Conservation (phyloP, 2,329 filamentous ascomycete species). For the Albifimbria verrucaria region DNA sequence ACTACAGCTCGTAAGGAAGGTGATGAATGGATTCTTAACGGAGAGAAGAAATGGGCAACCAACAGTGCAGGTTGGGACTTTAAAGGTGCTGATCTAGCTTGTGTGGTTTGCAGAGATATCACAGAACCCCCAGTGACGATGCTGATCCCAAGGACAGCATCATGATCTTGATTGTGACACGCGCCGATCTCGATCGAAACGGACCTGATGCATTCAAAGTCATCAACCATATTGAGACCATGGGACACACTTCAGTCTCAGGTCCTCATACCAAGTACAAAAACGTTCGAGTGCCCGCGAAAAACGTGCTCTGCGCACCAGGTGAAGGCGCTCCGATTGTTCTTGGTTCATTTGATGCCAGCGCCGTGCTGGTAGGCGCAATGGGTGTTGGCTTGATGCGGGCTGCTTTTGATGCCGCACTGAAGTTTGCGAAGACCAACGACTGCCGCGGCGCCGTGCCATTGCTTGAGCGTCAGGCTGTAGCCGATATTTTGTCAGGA, state of each 20-base stretch:
- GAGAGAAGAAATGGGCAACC: slow-evolving; percentile 56
- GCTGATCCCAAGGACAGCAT: slow-evolving; percentile 26
- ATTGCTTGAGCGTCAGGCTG: slow-evolving; percentile 45
- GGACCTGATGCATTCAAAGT: slow-evolving; percentile 39
- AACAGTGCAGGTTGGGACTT: slow-evolving; percentile 53
- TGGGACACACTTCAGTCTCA: slow-evolving; percentile 44
- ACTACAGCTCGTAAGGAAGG: slow-evolving; percentile 47
- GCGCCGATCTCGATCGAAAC: slow-evolving; percentile 43
- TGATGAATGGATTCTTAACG: slow-evolving; percentile 48
- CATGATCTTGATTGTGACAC: slow-evolving; percentile 48
- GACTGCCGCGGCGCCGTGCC: slow-evolving; percentile 39
- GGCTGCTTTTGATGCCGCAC: slow-evolving; percentile 47
- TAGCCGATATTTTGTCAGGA: slow-evolving; percentile 48
- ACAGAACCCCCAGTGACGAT: slow-evolving; percentile 11
- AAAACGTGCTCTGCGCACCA: slow-evolving; percentile 42
- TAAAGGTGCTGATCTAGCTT: slow-evolving; percentile 47
- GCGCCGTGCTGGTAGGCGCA: slow-evolving; percentile 48
- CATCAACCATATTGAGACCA: slow-evolving; percentile 39
- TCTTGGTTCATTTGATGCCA: slow-evolving; percentile 37
- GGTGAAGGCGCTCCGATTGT: slow-evolving; percentile 41
- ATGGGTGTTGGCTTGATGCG: slow-evolving; percentile 54
- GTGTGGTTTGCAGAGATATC: slow-evolving; percentile 45
- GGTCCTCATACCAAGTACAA: slow-evolving; percentile 47
- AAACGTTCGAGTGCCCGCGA: slow-evolving; percentile 42
- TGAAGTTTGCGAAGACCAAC: slow-evolving; percentile 47